phyloP scores from a whole-genome alignment of 2,329 filamentous ascomycete genomes.

The Talaromyces piceae region DNA sequence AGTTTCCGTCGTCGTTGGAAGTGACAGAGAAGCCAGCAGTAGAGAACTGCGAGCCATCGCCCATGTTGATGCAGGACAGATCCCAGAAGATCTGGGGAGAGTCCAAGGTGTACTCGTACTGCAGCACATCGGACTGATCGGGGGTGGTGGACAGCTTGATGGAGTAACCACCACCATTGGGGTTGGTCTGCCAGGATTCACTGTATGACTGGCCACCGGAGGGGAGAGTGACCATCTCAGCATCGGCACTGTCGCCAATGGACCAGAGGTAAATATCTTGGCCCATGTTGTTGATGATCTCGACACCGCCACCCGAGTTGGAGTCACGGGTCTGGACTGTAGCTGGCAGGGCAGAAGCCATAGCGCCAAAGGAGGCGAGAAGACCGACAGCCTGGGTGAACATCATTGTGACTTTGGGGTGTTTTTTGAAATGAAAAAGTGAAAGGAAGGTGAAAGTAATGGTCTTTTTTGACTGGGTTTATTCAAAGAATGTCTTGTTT shows the following conservation, averaged over 20 bases:
- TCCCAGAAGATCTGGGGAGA: slow-evolving; percentile 32
- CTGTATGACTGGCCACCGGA: slow-evolving; percentile 26
- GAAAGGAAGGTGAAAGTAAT: neutral
- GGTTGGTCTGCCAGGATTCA: slow-evolving; percentile 28
- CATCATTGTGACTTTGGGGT: slow-evolving; percentile 20
- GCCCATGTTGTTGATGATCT: slow-evolving; percentile 33
- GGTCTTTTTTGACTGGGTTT: neutral
- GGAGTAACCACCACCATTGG: slow-evolving; percentile 35
- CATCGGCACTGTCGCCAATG: slow-evolving; percentile 24
- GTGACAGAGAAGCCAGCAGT: slow-evolving; percentile 29
- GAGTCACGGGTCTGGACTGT: slow-evolving; percentile 6
- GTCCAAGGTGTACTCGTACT: slow-evolving; percentile 34
- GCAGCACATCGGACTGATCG: slow-evolving; percentile 29
- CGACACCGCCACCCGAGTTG: slow-evolving; percentile 23
- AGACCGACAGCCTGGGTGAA: slow-evolving; percentile 26
- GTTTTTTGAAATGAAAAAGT: neutral
- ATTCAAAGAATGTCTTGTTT: neutral
- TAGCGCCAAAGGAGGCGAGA: slow-evolving; percentile 20
- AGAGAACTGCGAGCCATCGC: slow-evolving; percentile 24
- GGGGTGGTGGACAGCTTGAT: slow-evolving; percentile 33
- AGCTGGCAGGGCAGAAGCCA: slow-evolving; percentile 24
- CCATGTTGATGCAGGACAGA: slow-evolving; percentile 32
- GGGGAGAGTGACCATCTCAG: slow-evolving; percentile 29
- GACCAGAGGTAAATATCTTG: slow-evolving; percentile 35
- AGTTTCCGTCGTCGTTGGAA: slow-evolving; percentile 20